Percentiles rank a stretch among this genome's conserved stretches.
These are phyloP conservation scores for Effrenium voratum DNA, from an alignment of 73 alveolate genomes.

Conservation along the genomic window DNA sequence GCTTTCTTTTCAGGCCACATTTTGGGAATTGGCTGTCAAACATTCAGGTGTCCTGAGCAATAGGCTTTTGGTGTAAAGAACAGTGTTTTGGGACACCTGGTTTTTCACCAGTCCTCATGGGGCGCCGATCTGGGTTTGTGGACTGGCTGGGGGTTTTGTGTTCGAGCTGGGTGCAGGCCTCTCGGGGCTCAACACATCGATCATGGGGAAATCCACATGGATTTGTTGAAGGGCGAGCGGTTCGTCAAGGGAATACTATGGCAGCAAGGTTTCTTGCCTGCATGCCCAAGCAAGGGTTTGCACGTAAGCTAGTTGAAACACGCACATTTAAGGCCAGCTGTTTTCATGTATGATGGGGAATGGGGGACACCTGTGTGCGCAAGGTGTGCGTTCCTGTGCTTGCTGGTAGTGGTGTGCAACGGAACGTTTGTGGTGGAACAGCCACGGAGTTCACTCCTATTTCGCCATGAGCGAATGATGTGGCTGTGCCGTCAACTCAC, in stretches of 20 bases:
- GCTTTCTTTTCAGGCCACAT: neutral
- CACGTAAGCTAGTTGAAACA: neutral
- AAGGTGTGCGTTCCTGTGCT: neutral
- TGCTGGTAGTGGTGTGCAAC: neutral
- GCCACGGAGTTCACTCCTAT: neutral
- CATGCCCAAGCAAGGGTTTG: neutral
- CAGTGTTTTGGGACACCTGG: too few relatives aligned
- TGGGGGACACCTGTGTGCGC: neutral
- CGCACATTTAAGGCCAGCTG: neutral
- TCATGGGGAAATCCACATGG: neutral
- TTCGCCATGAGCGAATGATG: neutral
- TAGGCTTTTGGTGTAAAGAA: too few relatives aligned
- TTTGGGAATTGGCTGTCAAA: too few relatives aligned
- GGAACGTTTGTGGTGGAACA: neutral
- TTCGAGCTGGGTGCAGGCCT: neutral
- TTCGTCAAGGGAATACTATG: neutral
- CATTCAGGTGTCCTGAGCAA: too few relatives aligned
- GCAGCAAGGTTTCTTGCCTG: neutral
- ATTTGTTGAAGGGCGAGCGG: neutral
- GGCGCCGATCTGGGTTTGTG: neutral
- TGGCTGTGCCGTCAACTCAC: neutral
- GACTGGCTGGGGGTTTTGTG: neutral
- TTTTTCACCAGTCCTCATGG: neutral
- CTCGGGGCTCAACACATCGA: neutral
- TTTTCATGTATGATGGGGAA: neutral